Evolutionary conservation across 331 rosid species (phyloP), one percentile per base, ranked within the genome.

Genomic region (Spiraea crenata): DNA sequence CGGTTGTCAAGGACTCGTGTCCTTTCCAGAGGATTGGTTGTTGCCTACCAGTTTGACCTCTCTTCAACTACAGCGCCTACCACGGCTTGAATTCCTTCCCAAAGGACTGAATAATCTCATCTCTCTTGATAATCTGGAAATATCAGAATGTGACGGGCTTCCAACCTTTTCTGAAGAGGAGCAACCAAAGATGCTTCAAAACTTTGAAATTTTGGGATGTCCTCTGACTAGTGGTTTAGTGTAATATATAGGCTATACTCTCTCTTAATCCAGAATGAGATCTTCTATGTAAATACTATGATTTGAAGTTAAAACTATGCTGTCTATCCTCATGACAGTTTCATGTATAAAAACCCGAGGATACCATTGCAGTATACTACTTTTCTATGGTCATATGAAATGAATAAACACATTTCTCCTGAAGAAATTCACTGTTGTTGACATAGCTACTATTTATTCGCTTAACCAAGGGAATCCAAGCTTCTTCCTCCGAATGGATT

Each of bases 21-120:
- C 56, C 7, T 80, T 80, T 40, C 77, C 84, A 17, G 67, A 75
- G 54, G 73, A 75, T 41, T 75, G 80, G 80, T 38, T 80, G 70
- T 67, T 75, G 49, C 83, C 83, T 13, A 59, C 49, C 15, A 71
- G 74, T 66, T 52, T 75, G 38, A 70, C 66, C 61, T 80, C 74
- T 51, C 77, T 80, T 65, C 80, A 75, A 38, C 80, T 80, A 50
- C 80, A 65, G 67, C 69, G 51, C 25, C 58, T 80, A 46, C 83
- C 83, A 16, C 70, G 61, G 60, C 77, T 80, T 52, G 34, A 65
- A 70, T 50, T 15, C 34, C 74, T 80, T 15, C 80, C 83, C 4
- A 75, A 25, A 35, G 72, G 77, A 17, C 20, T 70, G 4, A 45
- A 80, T 38, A 55, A 65, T 42, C 77, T 75, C 74, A 51, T 67